Evolutionary conservation across 164 flowering plant species (phyloP).

Genomic region (Berberis thunbergii): DNA sequence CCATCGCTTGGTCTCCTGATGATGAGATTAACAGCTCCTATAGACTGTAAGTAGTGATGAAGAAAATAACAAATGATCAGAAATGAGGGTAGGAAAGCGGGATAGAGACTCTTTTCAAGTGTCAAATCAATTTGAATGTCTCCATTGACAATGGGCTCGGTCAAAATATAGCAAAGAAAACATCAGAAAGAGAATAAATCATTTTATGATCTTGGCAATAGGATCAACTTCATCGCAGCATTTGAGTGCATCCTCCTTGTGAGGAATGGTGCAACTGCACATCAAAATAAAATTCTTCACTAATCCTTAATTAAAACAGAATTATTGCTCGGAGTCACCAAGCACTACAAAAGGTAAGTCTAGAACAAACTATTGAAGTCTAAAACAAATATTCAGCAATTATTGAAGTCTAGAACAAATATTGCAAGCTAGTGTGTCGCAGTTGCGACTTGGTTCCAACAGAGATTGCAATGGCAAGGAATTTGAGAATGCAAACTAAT

Average conservation of each 20-base stretch:
- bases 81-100: neutral
- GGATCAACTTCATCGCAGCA: slow-evolving; percentile 92
- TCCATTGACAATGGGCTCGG: neutral
- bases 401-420: too few species aligned
- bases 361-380: too few species aligned
- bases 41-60: slow-evolving; percentile 39
- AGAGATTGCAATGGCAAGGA: too few species aligned
- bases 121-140: too few species aligned
- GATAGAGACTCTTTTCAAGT: neutral
- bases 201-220: slow-evolving; percentile 61
- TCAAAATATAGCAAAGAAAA: neutral
- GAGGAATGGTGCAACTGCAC: slow-evolving; percentile 86
- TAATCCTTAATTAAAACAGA: neutral
- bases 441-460: too few species aligned
- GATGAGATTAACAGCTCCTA: slow-evolving; percentile 88
- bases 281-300: slow-evolving; percentile 1
- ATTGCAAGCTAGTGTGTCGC: too few species aligned
- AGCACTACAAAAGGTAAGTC: neutral
- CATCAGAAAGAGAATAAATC: neutral
- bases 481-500: too few species aligned
- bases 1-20: slow-evolving; percentile 66
- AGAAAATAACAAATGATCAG: slow-evolving; percentile 2
- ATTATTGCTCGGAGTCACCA: neutral
- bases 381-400: too few species aligned
- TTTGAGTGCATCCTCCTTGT: slow-evolving; percentile 75